phyloP scores from a whole-genome alignment of 768 basidiomycete genomes.

The Xerocomellus intermedius region DNA sequence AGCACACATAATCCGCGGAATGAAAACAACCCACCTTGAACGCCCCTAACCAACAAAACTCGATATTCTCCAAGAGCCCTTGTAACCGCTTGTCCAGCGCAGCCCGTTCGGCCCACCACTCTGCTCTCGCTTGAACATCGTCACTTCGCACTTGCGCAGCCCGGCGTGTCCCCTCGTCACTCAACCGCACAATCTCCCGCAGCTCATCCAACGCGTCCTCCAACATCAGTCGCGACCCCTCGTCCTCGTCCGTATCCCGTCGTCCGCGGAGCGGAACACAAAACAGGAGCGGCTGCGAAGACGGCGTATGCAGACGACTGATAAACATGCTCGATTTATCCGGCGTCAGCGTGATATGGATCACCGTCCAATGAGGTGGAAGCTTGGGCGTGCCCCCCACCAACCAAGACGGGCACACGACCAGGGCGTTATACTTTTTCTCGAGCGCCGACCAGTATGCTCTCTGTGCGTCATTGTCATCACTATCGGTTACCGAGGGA shows the following conservation, averaged over 20 bases:
- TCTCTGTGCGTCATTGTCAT: conserved; percentile 40
- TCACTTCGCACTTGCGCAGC: conserved; percentile 71
- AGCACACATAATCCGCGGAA: not conserved
- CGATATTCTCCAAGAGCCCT: conserved; percentile 77
- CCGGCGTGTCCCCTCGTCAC: conserved; percentile 70
- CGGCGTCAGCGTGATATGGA: conserved; percentile 80
- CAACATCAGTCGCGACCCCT: conserved; percentile 71
- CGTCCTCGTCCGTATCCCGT: conserved; percentile 70
- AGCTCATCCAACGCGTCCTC: conserved; percentile 74
- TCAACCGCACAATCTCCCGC: conserved; percentile 72
- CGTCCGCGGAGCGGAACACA: conserved; percentile 86
- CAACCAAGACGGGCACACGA: conserved; percentile 33
- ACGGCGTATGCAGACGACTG: conserved; percentile 65
- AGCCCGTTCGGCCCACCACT: conserved; percentile 85
- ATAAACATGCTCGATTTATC: conserved; percentile 84
- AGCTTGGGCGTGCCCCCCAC: conserved; percentile 46
- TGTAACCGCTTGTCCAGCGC: conserved; percentile 76
- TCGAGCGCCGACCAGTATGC: conserved; percentile 64
- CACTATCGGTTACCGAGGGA: conserved; percentile 22
- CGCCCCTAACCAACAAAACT: conserved; percentile 95
- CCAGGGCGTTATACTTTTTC: conserved; percentile 44
- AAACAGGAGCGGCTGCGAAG: conserved; percentile 68
- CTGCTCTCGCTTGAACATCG: conserved; percentile 58
- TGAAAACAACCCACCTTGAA: conserved; percentile 73
- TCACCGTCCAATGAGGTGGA: conserved; percentile 77